Evolutionary conservation across 2,329 filamentous ascomycete genomes (phyloP).

Genomic region (Pezizomycotina sp.): DNA sequence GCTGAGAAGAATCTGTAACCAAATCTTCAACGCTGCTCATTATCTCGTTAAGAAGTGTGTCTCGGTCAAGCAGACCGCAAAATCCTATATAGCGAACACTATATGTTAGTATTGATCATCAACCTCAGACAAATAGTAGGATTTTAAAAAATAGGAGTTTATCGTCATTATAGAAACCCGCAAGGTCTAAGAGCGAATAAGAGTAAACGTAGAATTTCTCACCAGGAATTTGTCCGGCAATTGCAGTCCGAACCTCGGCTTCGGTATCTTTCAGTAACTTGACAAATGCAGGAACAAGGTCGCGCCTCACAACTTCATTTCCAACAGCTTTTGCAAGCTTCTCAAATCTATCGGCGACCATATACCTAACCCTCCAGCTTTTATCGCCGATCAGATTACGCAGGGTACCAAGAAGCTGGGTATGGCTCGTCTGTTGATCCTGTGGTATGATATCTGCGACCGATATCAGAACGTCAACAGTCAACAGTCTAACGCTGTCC

Average conservation of each 20-base stretch:
- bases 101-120: constrained; percentile 3
- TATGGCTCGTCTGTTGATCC: constrained; percentile 92
- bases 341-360: constrained; percentile 97
- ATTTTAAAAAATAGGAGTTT: background rate
- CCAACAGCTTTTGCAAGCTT: constrained; percentile 99
- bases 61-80: constrained; percentile 73
- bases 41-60: constrained; percentile 80
- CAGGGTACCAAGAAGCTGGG: constrained; percentile 75
- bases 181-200: background rate
- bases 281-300: constrained; percentile 90
- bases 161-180: background rate
- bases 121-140: background rate
- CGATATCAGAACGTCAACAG: constrained; percentile 87
- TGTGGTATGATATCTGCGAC: constrained; percentile 96
- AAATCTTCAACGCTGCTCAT: constrained; percentile 94
- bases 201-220: constrained; percentile 22
- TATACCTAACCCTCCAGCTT: constrained; percentile 97
- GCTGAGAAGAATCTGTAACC: constrained; percentile 88
- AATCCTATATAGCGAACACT: constrained; percentile 45
- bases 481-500: constrained; percentile 88
- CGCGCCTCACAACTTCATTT: constrained; percentile 83
- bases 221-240: constrained; percentile 90
- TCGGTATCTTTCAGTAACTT: constrained; percentile 96
- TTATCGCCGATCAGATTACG: constrained; percentile 95
- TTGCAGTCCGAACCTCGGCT: constrained; percentile 89